A percentile compares a stretch with the other conserved stretches of the same genome.
These are phyloP conservation scores for Scytalidium sp. DNA, from an alignment of 2,329 filamentous ascomycete species.

Conservation along the genomic window DNA sequence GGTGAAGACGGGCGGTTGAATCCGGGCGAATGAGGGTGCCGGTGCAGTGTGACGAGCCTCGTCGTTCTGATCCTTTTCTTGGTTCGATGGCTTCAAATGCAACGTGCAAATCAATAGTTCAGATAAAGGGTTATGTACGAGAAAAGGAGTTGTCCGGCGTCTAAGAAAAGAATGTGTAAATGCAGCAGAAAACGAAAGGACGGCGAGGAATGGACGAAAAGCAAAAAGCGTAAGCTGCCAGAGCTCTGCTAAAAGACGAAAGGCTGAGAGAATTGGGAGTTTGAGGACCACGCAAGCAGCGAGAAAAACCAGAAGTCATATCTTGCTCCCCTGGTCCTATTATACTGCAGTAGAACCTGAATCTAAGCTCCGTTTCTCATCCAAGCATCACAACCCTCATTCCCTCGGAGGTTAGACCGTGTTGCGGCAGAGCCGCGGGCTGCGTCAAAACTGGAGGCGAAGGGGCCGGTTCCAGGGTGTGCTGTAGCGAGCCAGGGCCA, in stretches of 20 bases:
- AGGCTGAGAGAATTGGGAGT: conserved; percentile 14
- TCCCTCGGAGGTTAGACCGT: conserved; percentile 4
- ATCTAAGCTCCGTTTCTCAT: too few relatives aligned
- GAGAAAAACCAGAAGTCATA: conserved; percentile 1
- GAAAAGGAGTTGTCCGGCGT: conserved; percentile 10
- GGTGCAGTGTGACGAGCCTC: conserved; percentile 15
- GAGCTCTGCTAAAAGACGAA: conserved; percentile 39
- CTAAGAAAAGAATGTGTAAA: conserved; percentile 12
- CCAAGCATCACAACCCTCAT: too few relatives aligned
- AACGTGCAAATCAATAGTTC: conserved; percentile 8
- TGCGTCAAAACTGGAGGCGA: neutral
- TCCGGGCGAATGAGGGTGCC: conserved; percentile 18
- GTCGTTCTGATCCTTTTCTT: too few relatives aligned
- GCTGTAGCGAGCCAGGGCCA: neutral
- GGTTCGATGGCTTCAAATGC: too few relatives aligned
- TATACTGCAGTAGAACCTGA: too few relatives aligned
- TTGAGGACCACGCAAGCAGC: neutral
- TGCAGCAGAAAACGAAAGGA: conserved; percentile 14
- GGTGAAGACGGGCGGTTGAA: neutral
- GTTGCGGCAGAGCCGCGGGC: neutral
- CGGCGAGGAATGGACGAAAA: conserved; percentile 13
- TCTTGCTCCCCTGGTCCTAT: conserved; percentile 16
- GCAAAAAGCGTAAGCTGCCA: conserved; percentile 36
- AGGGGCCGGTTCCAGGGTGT: neutral
- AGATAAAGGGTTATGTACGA: conserved; percentile 13